A percentile compares a stretch with the other conserved stretches of the same genome.
Conservation (phyloP, 768 basidiomycete genomes). For the Pholiota conissans region DNA sequence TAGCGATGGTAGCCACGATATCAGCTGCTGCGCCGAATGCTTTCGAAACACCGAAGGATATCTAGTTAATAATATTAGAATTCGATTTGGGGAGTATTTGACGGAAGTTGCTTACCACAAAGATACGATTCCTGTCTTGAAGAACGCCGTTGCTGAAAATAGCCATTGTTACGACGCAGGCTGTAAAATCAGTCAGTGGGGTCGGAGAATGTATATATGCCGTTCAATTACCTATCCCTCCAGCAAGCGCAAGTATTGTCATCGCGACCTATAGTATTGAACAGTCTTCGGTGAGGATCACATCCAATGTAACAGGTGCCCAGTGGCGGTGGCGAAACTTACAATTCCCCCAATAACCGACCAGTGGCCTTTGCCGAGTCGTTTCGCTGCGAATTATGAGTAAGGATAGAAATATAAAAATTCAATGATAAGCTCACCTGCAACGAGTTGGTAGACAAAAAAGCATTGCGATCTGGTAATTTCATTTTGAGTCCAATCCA, state of each 20-base stretch:
- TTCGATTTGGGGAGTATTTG: not conserved
- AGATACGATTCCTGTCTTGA: conserved; percentile 1
- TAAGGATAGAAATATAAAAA: not conserved
- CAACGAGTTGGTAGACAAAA: conserved; percentile 4
- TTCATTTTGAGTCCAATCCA: not conserved
- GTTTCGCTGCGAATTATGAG: not conserved
- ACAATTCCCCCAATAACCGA: not conserved
- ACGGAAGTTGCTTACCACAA: not conserved
- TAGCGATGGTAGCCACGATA: conserved; percentile 3
- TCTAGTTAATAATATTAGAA: not conserved
- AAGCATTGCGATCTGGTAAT: not conserved
- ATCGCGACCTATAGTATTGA: not conserved
- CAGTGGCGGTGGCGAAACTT: not conserved
- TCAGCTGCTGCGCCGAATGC: conserved; percentile 1
- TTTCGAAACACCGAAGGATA: conserved; percentile 4
- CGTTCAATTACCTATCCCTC: conserved; percentile 1
- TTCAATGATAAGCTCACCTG: not conserved
- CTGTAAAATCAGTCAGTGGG: not conserved
- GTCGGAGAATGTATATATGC: not conserved
- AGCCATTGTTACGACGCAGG: conserved; percentile 6
- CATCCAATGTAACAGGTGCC: not conserved
- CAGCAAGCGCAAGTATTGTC: conserved; percentile 2
- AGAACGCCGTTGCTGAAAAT: not conserved
- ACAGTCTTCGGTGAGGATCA: too few species aligned
- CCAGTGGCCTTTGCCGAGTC: conserved; percentile 4